These are phyloP conservation scores for Cladosporium phlei DNA, from an alignment of 2,329 filamentous ascomycete genomes.

Conservation along the genomic window DNA sequence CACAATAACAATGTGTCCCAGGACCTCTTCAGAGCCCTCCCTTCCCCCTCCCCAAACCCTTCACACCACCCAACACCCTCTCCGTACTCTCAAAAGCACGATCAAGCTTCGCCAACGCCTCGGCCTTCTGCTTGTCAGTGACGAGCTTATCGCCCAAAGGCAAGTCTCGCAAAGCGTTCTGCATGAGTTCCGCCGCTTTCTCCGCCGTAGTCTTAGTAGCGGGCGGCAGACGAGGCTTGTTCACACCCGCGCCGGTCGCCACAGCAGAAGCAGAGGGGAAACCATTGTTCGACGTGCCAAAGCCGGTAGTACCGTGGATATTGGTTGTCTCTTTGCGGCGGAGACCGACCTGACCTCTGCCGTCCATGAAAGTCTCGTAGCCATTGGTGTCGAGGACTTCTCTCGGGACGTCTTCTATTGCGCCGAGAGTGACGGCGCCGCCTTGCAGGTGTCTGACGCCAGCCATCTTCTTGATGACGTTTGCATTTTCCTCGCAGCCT, in stretches of 20 bases:
- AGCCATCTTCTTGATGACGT: conserved; percentile 62
- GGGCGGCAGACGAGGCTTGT: conserved; percentile 4
- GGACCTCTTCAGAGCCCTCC: not conserved
- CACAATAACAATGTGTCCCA: no score
- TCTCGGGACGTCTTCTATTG: conserved; percentile 35
- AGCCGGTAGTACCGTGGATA: not conserved
- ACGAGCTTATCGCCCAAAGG: conserved; percentile 36
- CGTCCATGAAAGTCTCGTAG: conserved; percentile 49
- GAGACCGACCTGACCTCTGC: conserved; percentile 45
- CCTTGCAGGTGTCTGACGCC: conserved; percentile 13
- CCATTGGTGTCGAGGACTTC: conserved; percentile 47
- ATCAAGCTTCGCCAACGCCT: conserved; percentile 44
- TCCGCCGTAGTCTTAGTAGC: conserved; percentile 32
- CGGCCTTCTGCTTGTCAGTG: conserved; percentile 40
- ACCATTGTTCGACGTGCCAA: not conserved
- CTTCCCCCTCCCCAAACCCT: conserved; percentile 7
- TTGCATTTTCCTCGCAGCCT: conserved; percentile 68
- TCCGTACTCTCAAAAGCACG: conserved; percentile 31
- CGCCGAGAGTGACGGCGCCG: conserved; percentile 3
- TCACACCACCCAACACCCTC: conserved; percentile 18
- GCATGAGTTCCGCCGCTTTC: conserved; percentile 44
- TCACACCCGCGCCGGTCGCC: conserved; percentile 7
- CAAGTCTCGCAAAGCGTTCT: conserved; percentile 44
- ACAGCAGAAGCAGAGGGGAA: conserved; percentile 11
- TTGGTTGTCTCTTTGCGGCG: conserved; percentile 35